Base-by-base conservation (phyloP, 192 early-diverging fungal species). In the Obelidium mucronatum region DNA sequence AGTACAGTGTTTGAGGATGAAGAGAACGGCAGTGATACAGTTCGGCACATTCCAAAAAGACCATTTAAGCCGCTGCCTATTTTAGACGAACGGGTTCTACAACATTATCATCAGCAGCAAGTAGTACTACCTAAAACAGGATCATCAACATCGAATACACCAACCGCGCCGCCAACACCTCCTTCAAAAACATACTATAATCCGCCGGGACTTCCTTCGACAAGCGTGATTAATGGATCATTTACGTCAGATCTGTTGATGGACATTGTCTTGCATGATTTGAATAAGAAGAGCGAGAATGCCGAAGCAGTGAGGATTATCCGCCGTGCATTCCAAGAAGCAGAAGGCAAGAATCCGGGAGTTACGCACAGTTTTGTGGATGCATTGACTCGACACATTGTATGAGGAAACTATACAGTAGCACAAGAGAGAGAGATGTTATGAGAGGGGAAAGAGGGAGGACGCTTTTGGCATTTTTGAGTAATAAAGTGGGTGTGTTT, bases 311-410 rank as follows among this genome's bases (percentile, higher is more conserved):
- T 78, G 13, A 48, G 55, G 33, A 26, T 66, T 31, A 19, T 81
- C 30, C 35, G 71, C 22, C 22, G 65, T 17, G 80, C 80, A 2
- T 81, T 81, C 69, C 71, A 33, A 24, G 39, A 68, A 3, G 73
- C 72, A 11, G 81, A 79, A 40, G 13, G 17, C 17, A 15, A 22
- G 15, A 31, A 33, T 31, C 42, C 66, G 15, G 66, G 66, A n/a
- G 15, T 52, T 42, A 67, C 66, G 66, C 66, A 51, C 28, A 15
- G 13, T 13, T 67, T 67, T 67, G 66, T 67, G 6, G 48, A 67
- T 11, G 19, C 51, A 44, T 30, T 67, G 1, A 48, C n/a, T 1
- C 24, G 36, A 3, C 37, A 67, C 31, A 13, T 51, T 42, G 44
- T 35, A 15, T 67, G 31, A 4, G 26, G 4, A 60, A 0, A 15